phyloP scores from a whole-genome alignment of 75 land plant genomes.

The Pinus tabuliformis region DNA sequence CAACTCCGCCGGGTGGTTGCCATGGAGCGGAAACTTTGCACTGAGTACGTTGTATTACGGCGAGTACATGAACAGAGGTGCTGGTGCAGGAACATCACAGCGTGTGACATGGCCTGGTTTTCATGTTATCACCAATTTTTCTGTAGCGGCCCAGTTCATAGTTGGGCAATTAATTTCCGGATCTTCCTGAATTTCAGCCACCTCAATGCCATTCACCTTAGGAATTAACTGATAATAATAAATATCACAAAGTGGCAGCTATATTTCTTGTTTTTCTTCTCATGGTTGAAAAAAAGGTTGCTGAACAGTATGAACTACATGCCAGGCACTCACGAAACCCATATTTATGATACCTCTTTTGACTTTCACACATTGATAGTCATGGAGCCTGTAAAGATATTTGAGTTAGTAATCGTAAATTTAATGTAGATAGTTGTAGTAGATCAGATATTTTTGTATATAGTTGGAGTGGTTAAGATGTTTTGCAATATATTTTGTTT shows the following conservation, averaged over 20 bases:
- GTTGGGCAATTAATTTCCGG: conserved; percentile 15
- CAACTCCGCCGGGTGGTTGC: conserved; percentile 38
- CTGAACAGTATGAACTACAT: no score
- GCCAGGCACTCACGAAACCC: no score
- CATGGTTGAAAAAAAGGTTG: neutral
- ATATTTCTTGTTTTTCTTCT: neutral
- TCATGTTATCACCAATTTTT: conserved; percentile 10
- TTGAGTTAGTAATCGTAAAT: no score
- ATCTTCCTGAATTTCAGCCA: conserved; percentile 14
- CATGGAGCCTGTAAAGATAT: no score
- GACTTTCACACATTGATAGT: no score
- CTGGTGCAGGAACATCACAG: conserved; percentile 24
- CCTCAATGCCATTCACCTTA: neutral
- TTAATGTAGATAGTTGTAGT: no score
- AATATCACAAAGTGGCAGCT: no score
- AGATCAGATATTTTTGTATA: no score
- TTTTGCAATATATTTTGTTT: no score
- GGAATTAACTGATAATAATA: no score
- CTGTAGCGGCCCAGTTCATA: neutral
- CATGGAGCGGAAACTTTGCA: conserved; percentile 29
- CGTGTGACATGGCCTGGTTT: conserved; percentile 37
- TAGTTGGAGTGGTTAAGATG: no score
- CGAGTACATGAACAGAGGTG: conserved; percentile 39
- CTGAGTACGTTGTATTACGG: conserved; percentile 37
- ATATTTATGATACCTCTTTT: conserved; percentile 15